These are phyloP conservation scores for Salix dunnii DNA, from an alignment of 345 rosid species.

Conservation along the genomic window DNA sequence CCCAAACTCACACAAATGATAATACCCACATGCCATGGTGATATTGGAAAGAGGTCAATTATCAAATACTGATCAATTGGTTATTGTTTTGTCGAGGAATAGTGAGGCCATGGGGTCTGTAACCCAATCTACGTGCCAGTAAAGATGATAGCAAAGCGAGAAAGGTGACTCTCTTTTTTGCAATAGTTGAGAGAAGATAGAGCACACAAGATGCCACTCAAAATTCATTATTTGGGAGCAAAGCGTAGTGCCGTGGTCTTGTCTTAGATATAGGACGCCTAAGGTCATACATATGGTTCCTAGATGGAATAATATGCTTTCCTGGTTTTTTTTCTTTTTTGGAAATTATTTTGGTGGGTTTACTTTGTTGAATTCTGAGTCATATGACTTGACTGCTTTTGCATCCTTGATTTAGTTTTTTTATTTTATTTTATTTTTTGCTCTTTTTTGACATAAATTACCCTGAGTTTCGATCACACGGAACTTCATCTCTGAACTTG, in stretches of 20 bases:
- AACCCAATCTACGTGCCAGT: conserved; percentile 34
- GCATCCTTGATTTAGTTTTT: too few relatives aligned
- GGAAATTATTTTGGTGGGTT: not conserved
- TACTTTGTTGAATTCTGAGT: too few relatives aligned
- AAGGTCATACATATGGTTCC: not conserved
- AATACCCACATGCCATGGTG: conserved; percentile 28
- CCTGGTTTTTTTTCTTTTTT: not conserved
- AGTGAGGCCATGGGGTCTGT: conserved; percentile 13
- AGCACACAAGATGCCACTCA: not conserved
- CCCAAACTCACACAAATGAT: conserved; percentile 17
- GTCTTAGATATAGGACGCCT: not conserved
- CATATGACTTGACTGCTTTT: too few relatives aligned
- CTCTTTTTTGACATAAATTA: too few relatives aligned
- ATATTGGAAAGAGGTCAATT: conserved; percentile 27
- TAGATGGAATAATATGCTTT: not conserved
- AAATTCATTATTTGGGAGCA: not conserved
- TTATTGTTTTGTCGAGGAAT: conserved; percentile 28
- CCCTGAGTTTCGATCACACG: too few relatives aligned
- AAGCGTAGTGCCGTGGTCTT: not conserved
- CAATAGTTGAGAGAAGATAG: not conserved
- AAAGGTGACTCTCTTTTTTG: conserved; percentile 1
- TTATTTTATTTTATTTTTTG: too few relatives aligned
- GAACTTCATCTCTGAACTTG: too few relatives aligned
- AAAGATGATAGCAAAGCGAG: not conserved
- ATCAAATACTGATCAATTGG: conserved; percentile 18